Conservation (phyloP, 2,329 filamentous ascomycete species). For the Chaetomiaceae sp. region DNA sequence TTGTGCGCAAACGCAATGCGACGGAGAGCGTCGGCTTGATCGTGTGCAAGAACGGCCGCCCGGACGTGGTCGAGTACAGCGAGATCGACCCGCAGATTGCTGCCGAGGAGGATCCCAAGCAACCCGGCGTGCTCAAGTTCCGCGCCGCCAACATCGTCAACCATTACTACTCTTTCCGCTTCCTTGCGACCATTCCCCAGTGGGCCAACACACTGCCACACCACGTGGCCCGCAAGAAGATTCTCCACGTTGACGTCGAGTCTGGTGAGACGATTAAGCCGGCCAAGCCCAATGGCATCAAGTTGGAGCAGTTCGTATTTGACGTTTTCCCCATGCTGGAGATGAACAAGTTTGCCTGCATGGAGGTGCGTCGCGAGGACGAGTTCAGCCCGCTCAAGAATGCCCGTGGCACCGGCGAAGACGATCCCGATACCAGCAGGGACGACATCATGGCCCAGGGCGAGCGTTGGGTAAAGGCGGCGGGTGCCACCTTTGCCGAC, state of each 20-base stretch:
- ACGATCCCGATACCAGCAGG: conserved; percentile 91
- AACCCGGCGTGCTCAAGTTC: conserved; percentile 83
- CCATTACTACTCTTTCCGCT: conserved; percentile 96
- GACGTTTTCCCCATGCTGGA: conserved; percentile 91
- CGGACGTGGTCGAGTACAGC: conserved; percentile 97
- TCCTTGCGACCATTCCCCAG: conserved; percentile 83
- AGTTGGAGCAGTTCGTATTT: conserved; percentile 98
- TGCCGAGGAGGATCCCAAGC: conserved; percentile 78
- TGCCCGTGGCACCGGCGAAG: conserved; percentile 74
- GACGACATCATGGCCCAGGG: conserved; percentile 87
- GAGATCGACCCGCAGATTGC: conserved; percentile 90
- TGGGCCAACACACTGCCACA: conserved; percentile 87
- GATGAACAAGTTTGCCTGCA: conserved; percentile 85
- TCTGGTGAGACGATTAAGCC: conserved; percentile 81
- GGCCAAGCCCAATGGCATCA: conserved; percentile 94
- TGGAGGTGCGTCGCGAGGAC: conserved; percentile 94
- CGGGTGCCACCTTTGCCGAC: conserved; percentile 69
- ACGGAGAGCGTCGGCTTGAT: conserved; percentile 96
- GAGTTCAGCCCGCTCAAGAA: conserved; percentile 99
- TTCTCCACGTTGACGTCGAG: conserved; percentile 73
- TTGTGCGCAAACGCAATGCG: conserved; percentile 96
- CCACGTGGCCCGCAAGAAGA: conserved; percentile 98
- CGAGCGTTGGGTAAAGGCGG: conserved; percentile 75
- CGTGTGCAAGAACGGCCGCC: conserved; percentile 89
- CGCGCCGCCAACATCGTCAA: conserved; percentile 99